These are phyloP conservation scores for Stagonosporopsis cucurbitacearum DNA, from an alignment of 2,329 filamentous ascomycete genomes.

Conservation along the genomic window DNA sequence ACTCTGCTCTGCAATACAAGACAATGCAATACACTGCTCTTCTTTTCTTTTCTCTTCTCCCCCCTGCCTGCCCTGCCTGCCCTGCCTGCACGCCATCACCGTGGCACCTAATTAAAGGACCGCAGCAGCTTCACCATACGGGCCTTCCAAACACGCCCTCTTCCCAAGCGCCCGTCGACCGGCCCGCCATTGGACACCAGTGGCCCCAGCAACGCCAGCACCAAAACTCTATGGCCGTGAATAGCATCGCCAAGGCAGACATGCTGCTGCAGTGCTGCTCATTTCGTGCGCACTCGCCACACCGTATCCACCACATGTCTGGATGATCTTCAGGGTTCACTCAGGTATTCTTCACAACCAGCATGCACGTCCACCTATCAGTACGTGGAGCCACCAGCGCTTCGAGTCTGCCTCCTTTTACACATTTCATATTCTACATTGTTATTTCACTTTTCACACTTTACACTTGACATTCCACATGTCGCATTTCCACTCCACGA, in stretches of 20 bases:
- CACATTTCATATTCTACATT: constrained; percentile 1
- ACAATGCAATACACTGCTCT: too few species aligned
- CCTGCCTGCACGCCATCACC: too few species aligned
- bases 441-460: too few species aligned
- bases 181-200: background rate
- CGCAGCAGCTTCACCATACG: constrained; percentile 8
- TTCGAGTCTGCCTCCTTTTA: constrained; percentile 5
- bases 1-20: too few species aligned
- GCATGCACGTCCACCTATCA: constrained; percentile 9
- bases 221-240: background rate
- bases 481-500: too few species aligned
- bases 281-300: background rate
- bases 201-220: constrained; percentile 1
- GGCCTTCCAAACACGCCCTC: constrained; percentile 8
- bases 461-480: too few species aligned
- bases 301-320: background rate
- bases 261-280: background rate
- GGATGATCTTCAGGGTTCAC: background rate
- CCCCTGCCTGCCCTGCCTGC: too few species aligned
- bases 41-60: too few species aligned
- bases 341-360: background rate
- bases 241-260: background rate
- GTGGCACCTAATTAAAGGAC: constrained; percentile 21
- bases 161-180: constrained; percentile 8
- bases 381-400: background rate